Evolutionary conservation across 2,329 filamentous ascomycete species (phyloP).

Genomic region (Daldinia sp.): DNA sequence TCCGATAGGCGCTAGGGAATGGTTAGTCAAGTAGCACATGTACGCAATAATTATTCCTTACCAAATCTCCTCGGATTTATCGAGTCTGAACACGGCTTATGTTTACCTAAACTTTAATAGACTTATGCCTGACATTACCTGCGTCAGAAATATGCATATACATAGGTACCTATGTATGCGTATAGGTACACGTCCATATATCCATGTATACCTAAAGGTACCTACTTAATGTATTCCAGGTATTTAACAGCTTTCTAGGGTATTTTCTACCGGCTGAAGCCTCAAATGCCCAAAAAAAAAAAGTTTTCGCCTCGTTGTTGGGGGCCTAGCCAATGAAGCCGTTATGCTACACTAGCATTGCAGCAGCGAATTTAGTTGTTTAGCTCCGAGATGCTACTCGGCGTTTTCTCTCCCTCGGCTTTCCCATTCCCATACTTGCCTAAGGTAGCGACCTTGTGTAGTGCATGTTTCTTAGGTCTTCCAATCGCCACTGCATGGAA

Average conservation of each 20-base stretch:
- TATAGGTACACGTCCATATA: not conserved
- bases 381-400: slow-evolving; percentile 39
- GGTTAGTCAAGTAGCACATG: slow-evolving; percentile 3
- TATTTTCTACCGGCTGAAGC: slow-evolving; percentile 26
- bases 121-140: not conserved
- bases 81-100: not conserved
- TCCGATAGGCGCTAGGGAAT: not conserved
- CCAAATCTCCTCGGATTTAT: not conserved
- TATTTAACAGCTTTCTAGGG: slow-evolving; percentile 11
- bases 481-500: slow-evolving; percentile 9
- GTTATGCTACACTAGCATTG: slow-evolving; percentile 16
- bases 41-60: slow-evolving; percentile 1
- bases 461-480: not conserved
- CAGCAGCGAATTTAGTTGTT: slow-evolving; percentile 4
- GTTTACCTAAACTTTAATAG: not conserved
- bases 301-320: slow-evolving; percentile 11
- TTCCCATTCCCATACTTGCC: not conserved
- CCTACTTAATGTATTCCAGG: not conserved
- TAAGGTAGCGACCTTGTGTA: too few relatives aligned
- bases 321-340: slow-evolving; percentile 27
- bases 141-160: not conserved
- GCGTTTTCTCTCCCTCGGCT: slow-evolving; percentile 24
- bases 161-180: not conserved
- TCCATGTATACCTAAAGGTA: not conserved
- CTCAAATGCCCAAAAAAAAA: slow-evolving; percentile 16